Base-by-base conservation (phyloP, 805 yeast species). In the Schwanniomyces polymorphus region DNA sequence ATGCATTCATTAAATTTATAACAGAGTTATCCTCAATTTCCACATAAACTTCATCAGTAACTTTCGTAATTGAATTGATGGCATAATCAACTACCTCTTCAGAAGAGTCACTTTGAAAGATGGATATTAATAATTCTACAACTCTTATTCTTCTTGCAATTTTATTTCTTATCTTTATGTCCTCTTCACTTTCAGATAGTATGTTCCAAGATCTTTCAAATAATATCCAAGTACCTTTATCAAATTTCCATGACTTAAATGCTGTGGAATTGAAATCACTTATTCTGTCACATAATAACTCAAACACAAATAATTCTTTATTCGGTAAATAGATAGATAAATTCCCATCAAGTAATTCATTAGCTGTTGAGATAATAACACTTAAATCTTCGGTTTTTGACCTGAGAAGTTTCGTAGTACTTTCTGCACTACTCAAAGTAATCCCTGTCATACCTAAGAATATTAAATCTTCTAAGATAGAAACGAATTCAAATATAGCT, bases 281-380 rank as follows among this genome's bases (percentile, higher is more conserved):
- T 56, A 86, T 61, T 45, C 91, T 69, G 57, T 85, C 89, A 43
- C 80, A 72, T 1, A 86, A 50, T 28, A 86, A 67, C 41, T 83
- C 88, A 42, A 85, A 69, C 3, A 85, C 65, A 52, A 86, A 86
- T 0, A 64, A 57, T 21, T 75, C 74, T 45, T 68, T 68, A 47
- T 82, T 78, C 7, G 91, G 91, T 11, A 86, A 72, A 45, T 70
- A 74, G 1, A 80, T 68, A 45, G 60, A 44, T 48, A 61, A 46
- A 33, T 60, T 45, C 16, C 60, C 65, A 26, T 61, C 70, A 17
- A 79, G 58, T 27, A 74, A 64, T 31, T 68, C 31, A 38, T 48
- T 54, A 6, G 70, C 68, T 38, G 61, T 65, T 38, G 39, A 55
- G 11, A 73, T 64, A 17, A 85, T 74, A 23, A 79, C 74, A 5